These are phyloP conservation scores for Phyllosticta citriasiana DNA, from an alignment of 2,329 filamentous ascomycete species.

Conservation along the genomic window DNA sequence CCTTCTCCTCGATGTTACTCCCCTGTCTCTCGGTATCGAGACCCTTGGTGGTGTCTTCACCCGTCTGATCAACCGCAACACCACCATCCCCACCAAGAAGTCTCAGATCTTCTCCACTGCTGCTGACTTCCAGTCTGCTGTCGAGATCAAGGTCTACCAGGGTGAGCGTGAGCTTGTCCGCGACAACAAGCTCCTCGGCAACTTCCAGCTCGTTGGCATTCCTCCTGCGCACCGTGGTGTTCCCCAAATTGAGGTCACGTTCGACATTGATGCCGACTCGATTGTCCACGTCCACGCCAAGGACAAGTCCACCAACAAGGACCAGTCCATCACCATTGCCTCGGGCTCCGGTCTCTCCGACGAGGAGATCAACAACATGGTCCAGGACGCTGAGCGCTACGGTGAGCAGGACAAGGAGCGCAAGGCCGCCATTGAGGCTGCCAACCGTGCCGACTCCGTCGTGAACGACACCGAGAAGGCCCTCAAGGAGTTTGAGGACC, in stretches of 20 bases:
- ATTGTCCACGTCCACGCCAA: slow-evolving; percentile 97
- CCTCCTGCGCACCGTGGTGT: slow-evolving; percentile 93
- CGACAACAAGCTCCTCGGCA: slow-evolving; percentile 97
- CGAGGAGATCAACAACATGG: slow-evolving; percentile 91
- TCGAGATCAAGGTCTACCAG: slow-evolving; percentile 99
- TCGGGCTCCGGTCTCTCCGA: slow-evolving; percentile 96
- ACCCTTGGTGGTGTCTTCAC: slow-evolving; percentile 97
- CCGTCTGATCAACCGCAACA: slow-evolving; percentile 97
- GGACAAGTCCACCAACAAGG: slow-evolving; percentile 99
- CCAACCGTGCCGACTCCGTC: slow-evolving; percentile 94
- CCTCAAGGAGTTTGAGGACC: slow-evolving; percentile 91
- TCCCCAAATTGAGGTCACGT: slow-evolving; percentile 94
- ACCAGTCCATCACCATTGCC: slow-evolving; percentile 98
- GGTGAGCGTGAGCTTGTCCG: slow-evolving; percentile 98
- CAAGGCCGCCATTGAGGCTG: slow-evolving; percentile 87
- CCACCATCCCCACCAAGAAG: slow-evolving; percentile 98
- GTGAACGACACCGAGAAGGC: slow-evolving; percentile 98
- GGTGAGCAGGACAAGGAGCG: slow-evolving; percentile 92
- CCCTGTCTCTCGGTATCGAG: slow-evolving; percentile 95
- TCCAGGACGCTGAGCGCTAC: slow-evolving; percentile 95
- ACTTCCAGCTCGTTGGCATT: slow-evolving; percentile 98
- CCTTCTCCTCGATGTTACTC: slow-evolving; percentile 88
- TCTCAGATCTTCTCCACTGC: slow-evolving; percentile 96
- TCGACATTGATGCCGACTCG: slow-evolving; percentile 96
- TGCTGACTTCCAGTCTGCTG: slow-evolving; percentile 95